These are phyloP conservation scores for Podaxis sp. DNA, from an alignment of 768 basidiomycete species.

Conservation along the genomic window DNA sequence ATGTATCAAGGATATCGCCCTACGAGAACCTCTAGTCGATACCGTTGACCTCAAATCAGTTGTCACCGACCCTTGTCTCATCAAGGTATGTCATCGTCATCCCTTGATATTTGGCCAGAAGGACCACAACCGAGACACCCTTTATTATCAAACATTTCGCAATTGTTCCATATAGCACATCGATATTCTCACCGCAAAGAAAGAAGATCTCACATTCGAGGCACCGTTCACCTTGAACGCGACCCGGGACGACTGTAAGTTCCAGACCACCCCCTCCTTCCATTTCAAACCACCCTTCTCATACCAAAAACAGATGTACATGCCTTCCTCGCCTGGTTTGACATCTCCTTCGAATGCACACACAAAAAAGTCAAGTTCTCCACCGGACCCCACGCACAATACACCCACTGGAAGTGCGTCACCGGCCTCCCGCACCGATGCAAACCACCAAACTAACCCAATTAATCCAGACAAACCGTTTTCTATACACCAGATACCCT, in stretches of 20 bases:
- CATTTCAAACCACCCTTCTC: constrained; percentile 8
- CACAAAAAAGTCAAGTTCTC: constrained; percentile 97
- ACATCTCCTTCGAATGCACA: constrained; percentile 91
- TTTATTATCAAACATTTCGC: neutral
- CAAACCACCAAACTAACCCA: neutral
- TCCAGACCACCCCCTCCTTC: neutral
- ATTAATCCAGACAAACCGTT: constrained; percentile 79
- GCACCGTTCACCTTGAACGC: constrained; percentile 77
- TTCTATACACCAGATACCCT: constrained; percentile 91
- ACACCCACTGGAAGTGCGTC: constrained; percentile 94
- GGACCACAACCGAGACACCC: neutral
- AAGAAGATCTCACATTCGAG: constrained; percentile 90
- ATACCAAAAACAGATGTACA: constrained; percentile 68
- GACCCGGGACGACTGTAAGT: constrained; percentile 89
- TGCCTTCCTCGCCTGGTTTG: constrained; percentile 99
- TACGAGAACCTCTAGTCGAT: constrained; percentile 95
- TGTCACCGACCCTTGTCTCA: constrained; percentile 85
- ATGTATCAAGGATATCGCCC: constrained; percentile 98
- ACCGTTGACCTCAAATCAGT: constrained; percentile 98
- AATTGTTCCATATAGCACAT: constrained; percentile 59
- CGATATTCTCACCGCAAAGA: constrained; percentile 86
- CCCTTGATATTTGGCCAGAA: neutral
- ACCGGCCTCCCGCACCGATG: neutral
- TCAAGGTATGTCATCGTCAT: constrained; percentile 60
- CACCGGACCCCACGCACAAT: constrained; percentile 96